Conservation (phyloP, 768 basidiomycete species). For the Serendipita vermifera region DNA sequence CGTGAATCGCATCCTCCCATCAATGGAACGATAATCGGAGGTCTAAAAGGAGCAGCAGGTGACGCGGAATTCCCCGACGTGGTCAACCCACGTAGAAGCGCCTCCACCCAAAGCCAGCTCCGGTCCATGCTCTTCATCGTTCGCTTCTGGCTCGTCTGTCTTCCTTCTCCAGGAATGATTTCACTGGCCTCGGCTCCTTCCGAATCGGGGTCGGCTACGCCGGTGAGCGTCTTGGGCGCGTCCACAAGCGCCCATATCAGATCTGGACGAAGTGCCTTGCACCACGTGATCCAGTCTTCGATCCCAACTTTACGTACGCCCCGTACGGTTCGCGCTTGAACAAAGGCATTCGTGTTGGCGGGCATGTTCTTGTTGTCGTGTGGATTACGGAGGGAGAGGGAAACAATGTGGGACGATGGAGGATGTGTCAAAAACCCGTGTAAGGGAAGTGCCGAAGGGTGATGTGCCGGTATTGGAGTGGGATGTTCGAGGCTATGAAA, state of each 20-base stretch:
- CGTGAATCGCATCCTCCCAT: constrained; percentile 41
- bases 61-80: too few relatives aligned
- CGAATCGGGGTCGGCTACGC: constrained; percentile 4
- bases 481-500: constrained; percentile 44
- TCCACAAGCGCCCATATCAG: not conserved
- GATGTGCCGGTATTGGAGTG: constrained; percentile 54
- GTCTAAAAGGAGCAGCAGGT: not conserved
- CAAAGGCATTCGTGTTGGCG: constrained; percentile 46
- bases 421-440: constrained; percentile 53
- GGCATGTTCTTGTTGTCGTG: constrained; percentile 55
- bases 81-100: constrained; percentile 32
- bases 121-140: constrained; percentile 64
- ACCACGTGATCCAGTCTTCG: constrained; percentile 5
- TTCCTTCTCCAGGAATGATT: constrained; percentile 35
- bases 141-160: constrained; percentile 60
- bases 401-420: constrained; percentile 36
- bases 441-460: constrained; percentile 39
- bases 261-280: not conserved
- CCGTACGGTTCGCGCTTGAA: constrained; percentile 46
- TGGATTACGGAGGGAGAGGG: constrained; percentile 54
- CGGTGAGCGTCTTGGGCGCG: not conserved
- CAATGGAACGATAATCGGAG: constrained; percentile 49
- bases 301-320: constrained; percentile 57
- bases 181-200: not conserved
- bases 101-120: constrained; percentile 47